Conservation (phyloP, 257 asterid species). For the Gentiana dahurica region DNA sequence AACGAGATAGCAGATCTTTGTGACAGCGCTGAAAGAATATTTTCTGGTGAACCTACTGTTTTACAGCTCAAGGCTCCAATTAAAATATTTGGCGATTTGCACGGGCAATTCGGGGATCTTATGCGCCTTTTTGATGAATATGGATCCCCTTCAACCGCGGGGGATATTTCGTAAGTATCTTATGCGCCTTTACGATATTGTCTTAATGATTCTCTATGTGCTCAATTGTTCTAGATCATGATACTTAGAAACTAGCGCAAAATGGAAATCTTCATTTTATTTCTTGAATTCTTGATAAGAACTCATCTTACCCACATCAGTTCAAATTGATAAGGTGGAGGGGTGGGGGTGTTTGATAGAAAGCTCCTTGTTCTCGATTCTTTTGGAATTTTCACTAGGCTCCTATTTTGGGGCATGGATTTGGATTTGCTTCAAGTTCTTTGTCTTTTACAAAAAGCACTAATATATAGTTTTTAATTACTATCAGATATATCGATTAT, state of each 20-base stretch:
- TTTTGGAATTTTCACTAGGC: too few relatives aligned
- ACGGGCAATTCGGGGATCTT: slow-evolving; percentile 98
- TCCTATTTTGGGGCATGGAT: too few relatives aligned
- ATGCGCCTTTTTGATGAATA: slow-evolving; percentile 99
- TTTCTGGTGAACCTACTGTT: slow-evolving; percentile 88
- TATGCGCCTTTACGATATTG: neutral
- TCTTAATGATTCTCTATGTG: too few relatives aligned
- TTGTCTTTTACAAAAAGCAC: slow-evolving; percentile 4
- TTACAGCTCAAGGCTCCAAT: slow-evolving; percentile 93
- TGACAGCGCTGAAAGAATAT: slow-evolving; percentile 91
- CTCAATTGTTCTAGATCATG: too few relatives aligned
- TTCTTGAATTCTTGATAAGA: too few relatives aligned
- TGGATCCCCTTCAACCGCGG: slow-evolving; percentile 99
- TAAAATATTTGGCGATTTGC: slow-evolving; percentile 96
- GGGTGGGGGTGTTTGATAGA: too few relatives aligned
- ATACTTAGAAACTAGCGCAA: too few relatives aligned
- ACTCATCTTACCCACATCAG: too few relatives aligned
- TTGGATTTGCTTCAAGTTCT: neutral
- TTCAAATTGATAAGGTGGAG: too few relatives aligned
- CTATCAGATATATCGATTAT: slow-evolving; percentile 83
- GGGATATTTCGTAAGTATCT: slow-evolving; percentile 87
- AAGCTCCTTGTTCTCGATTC: too few relatives aligned
- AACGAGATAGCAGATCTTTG: slow-evolving; percentile 99
- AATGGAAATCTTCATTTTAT: too few relatives aligned
- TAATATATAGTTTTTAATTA: slow-evolving; percentile 20